Base-by-base conservation (phyloP, 768 basidiomycete genomes). In the Boletus sp. region DNA sequence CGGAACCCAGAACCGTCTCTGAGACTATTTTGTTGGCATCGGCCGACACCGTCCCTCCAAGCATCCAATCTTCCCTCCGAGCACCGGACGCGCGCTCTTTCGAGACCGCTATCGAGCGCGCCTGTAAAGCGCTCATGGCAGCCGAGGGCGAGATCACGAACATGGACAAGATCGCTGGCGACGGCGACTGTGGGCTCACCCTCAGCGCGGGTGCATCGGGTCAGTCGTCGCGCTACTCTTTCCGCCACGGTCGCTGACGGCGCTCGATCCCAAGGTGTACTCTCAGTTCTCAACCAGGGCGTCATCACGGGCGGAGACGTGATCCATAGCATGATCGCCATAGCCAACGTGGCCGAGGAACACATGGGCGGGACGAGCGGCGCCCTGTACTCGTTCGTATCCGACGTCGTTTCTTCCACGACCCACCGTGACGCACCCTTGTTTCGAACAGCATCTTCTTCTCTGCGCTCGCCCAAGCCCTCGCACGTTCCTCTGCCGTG, bases 301-400 rank as follows among this genome's bases (percentile, higher is more conserved):
- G 75, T 67, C 32, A 79, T 95, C 48, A 75, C 74, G 10, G 90
- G 89, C 7, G 68, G 76, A 11, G 83, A 94, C 62, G 78, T 92
- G 47, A 77, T 89, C 37, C 77, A 76, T 28, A 81, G 85, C 51
- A 76, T 91, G 57, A 81, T 89, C 44, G 76, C 78, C 3, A 83
- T 95, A 56, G 83, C 94, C 3, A 79, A 84, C 60, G 83, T 87
- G 9, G 86, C 88, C 3, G 91, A 94, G 70, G 86, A 90, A 62
- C 77, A 78, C 17, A 96, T 96, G 94, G 94, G 90, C 12, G 94
- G 94, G 35, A 95, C 94, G 7, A 90, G 88, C 61, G 94, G 94
- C 4, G 92, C 93, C 0, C 71, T 96, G 29, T 96, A 94, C 71
- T 94, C 93, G 91, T 92, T 62, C 56, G 90, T 82, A 28, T 35